Percentiles rank a stretch among this genome's conserved stretches.
Conservation (phyloP, 169 alveolate species). For the Perkinsus chesapeaki region DNA sequence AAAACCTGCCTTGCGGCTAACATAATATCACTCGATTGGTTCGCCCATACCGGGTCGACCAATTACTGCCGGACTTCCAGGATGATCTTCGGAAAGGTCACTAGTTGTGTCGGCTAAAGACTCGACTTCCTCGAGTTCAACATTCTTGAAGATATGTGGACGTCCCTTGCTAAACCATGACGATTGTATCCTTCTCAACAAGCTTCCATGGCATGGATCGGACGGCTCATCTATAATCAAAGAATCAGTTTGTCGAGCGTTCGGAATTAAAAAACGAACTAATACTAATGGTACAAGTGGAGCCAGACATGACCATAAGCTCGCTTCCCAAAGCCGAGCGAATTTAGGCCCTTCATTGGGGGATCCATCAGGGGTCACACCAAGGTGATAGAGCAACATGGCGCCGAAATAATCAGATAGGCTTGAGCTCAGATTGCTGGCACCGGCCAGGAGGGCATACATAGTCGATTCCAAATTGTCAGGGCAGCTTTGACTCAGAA, state of each 20-base stretch:
- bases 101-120: no score
- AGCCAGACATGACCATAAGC: not conserved
- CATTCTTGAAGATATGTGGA: no score
- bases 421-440: not conserved
- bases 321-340: constrained; percentile 5
- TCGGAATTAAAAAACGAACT: not conserved
- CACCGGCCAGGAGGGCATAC: constrained; percentile 18
- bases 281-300: not conserved
- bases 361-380: not conserved
- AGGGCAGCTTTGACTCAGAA: constrained; percentile 6
- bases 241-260: not conserved
- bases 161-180: not conserved
- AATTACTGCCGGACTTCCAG: no score
- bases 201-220: not conserved
- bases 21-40: no score
- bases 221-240: constrained; percentile 1
- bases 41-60: no score
- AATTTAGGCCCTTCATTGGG: not conserved
- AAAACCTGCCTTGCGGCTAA: no score
- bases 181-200: not conserved
- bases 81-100: no score
- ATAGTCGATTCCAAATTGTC: constrained; percentile 12
- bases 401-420: not conserved
- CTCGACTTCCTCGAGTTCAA: no score
- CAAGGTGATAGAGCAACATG: not conserved